A percentile compares a stretch with the other conserved stretches of the same genome.
Evolutionary conservation across 2,329 filamentous ascomycete species (phyloP).

Genomic region (Sclerotinia sclerotiorum): DNA sequence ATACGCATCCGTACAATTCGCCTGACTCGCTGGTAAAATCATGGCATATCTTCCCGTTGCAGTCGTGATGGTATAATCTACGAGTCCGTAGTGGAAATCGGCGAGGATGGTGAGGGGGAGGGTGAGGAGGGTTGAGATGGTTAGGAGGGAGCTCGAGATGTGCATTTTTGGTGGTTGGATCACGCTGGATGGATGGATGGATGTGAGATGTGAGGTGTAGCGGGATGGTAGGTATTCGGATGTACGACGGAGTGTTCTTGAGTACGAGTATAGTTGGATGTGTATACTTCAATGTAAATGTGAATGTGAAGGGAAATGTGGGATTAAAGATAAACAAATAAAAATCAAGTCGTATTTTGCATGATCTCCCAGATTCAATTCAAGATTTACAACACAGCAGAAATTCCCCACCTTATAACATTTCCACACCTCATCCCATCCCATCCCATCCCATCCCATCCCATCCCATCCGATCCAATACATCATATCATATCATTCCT

Average conservation of each 20-base stretch:
- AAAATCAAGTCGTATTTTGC: not conserved
- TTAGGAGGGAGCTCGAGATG: not conserved
- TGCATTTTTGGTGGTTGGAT: conserved; percentile 4
- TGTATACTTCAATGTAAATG: too few relatives aligned
- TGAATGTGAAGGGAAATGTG: too few relatives aligned
- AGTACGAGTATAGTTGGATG: too few relatives aligned
- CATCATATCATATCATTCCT: not conserved
- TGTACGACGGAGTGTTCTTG: too few relatives aligned
- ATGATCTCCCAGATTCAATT: not conserved
- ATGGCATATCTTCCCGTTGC: conserved; percentile 12
- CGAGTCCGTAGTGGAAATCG: conserved; percentile 11
- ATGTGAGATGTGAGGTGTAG: not conserved
- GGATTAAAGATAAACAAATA: not conserved
- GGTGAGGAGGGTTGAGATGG: not conserved
- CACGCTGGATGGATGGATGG: not conserved
- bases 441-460: not conserved
- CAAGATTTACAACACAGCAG: conserved; percentile 5
- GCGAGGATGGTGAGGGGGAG: conserved; percentile 3
- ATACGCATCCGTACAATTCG: not conserved
- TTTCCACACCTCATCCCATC: not conserved
- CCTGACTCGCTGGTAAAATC: conserved; percentile 10
- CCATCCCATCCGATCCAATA: not conserved
- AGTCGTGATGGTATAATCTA: conserved; percentile 2
- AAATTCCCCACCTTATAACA: not conserved
- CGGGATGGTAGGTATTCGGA: not conserved